Conservation (phyloP, 768 basidiomycete genomes). For the Leccinum subtestaceum region DNA sequence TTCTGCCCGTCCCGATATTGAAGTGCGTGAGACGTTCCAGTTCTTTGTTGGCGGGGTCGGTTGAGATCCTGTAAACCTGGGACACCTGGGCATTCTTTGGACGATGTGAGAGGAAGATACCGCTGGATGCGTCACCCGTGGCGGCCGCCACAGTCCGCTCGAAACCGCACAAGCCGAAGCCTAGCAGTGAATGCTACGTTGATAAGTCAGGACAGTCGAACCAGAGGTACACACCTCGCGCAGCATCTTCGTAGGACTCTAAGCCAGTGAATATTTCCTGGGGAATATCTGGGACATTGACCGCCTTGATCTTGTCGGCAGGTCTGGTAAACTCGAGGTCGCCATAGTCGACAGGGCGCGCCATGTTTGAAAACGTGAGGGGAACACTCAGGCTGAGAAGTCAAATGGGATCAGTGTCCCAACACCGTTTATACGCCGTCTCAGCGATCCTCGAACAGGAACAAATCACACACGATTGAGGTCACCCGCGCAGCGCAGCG, state of each 20-base stretch:
- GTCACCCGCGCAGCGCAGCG: not conserved
- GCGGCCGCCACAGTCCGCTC: constrained; percentile 20
- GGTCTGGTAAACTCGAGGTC: constrained; percentile 36
- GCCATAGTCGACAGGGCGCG: constrained; percentile 26
- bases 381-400: not conserved
- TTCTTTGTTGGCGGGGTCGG: constrained; percentile 23
- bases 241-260: constrained; percentile 39
- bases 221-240: constrained; percentile 25
- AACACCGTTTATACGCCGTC: constrained; percentile 4
- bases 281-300: constrained; percentile 34
- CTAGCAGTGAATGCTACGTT: constrained; percentile 10
- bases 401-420: not conserved
- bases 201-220: not conserved
- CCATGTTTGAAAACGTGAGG: constrained; percentile 15
- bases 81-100: constrained; percentile 39
- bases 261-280: constrained; percentile 35
- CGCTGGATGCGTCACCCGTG: constrained; percentile 10
- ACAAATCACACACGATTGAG: constrained; percentile 1
- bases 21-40: constrained; percentile 40
- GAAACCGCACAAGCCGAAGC: constrained; percentile 29
- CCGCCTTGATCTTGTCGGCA: constrained; percentile 38
- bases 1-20: constrained; percentile 38
- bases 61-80: constrained; percentile 36
- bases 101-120: constrained; percentile 37
- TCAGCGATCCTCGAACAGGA: not conserved